These are phyloP conservation scores for Aspergillus fischeri DNA, from an alignment of 2,329 filamentous ascomycete species.

Conservation along the genomic window DNA sequence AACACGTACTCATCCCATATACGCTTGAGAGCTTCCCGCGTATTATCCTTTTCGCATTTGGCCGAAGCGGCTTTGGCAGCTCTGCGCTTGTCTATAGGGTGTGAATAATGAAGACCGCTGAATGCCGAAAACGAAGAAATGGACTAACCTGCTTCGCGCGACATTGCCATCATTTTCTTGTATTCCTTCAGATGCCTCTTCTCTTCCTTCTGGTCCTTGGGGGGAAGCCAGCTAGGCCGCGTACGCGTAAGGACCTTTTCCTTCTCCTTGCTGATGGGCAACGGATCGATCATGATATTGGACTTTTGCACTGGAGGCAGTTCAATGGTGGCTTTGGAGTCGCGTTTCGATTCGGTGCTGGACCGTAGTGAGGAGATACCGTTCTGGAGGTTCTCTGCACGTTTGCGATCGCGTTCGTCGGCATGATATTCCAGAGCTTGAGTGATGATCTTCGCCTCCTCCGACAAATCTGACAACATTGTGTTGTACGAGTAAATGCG, in stretches of 20 bases:
- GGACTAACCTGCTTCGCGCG: slow-evolving; percentile 52
- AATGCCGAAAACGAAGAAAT: neutral
- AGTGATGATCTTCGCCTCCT: slow-evolving; percentile 58
- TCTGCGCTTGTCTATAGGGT: slow-evolving; percentile 45
- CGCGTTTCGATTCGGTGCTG: slow-evolving; percentile 36
- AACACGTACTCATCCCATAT: slow-evolving; percentile 61
- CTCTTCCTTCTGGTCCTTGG: slow-evolving; percentile 81
- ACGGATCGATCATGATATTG: slow-evolving; percentile 62
- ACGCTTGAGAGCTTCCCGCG: slow-evolving; percentile 50
- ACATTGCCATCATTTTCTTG: slow-evolving; percentile 62
- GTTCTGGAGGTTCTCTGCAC: slow-evolving; percentile 46
- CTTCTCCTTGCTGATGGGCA: slow-evolving; percentile 64
- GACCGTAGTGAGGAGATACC: slow-evolving; percentile 35
- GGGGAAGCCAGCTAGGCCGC: slow-evolving; percentile 64
- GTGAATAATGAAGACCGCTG: slow-evolving; percentile 7
- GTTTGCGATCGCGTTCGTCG: slow-evolving; percentile 43
- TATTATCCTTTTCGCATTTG: slow-evolving; percentile 49
- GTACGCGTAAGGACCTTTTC: slow-evolving; percentile 62
- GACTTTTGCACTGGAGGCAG: slow-evolving; percentile 60
- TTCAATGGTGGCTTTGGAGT: slow-evolving; percentile 40
- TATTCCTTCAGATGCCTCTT: slow-evolving; percentile 75
- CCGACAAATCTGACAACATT: slow-evolving; percentile 54
- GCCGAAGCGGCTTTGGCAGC: slow-evolving; percentile 45
- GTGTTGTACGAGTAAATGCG: slow-evolving; percentile 58
- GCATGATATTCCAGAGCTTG: slow-evolving; percentile 57